Conservation (phyloP, 2,329 filamentous ascomycete species). For the Nigrograna mackinnonii region DNA sequence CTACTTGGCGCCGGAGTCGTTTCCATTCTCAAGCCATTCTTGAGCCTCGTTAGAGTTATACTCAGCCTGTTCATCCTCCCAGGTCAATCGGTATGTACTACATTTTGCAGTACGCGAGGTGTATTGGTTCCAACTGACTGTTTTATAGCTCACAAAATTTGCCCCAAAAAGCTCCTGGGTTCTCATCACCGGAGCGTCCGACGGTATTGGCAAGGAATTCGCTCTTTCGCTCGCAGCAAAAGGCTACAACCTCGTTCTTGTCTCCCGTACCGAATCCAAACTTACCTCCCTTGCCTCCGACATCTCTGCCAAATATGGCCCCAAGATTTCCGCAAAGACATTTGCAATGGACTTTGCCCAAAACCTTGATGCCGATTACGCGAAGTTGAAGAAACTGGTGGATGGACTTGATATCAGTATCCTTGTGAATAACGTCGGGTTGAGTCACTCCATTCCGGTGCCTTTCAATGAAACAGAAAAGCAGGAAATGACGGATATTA, state of each 20-base stretch:
- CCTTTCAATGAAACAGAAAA: conserved; percentile 79
- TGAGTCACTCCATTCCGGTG: conserved; percentile 91
- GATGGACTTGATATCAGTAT: conserved; percentile 79
- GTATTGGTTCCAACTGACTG: conserved; percentile 11
- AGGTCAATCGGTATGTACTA: conserved; percentile 47
- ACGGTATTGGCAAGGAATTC: conserved; percentile 96
- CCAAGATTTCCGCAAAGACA: conserved; percentile 70
- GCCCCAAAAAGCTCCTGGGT: conserved; percentile 93
- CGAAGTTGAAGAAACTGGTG: conserved; percentile 69
- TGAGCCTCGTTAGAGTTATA: conserved; percentile 52
- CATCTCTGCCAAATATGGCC: conserved; percentile 70
- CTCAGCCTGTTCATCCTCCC: conserved; percentile 54
- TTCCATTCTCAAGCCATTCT: conserved; percentile 37
- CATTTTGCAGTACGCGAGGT: too few species aligned
- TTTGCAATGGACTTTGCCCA: conserved; percentile 90
- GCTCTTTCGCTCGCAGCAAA: conserved; percentile 85
- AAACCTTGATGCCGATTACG: conserved; percentile 80
- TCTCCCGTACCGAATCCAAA: conserved; percentile 95
- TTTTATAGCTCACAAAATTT: conserved; percentile 77
- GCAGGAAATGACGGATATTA: conserved; percentile 83
- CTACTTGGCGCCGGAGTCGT: conserved; percentile 34
- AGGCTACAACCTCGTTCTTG: conserved; percentile 92
- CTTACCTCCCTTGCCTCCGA: conserved; percentile 77
- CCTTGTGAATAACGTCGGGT: conserved; percentile 95
- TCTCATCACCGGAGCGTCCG: conserved; percentile 90